Conservation (phyloP, 129 eudicot genomes). For the Flaveria ramosissima region DNA sequence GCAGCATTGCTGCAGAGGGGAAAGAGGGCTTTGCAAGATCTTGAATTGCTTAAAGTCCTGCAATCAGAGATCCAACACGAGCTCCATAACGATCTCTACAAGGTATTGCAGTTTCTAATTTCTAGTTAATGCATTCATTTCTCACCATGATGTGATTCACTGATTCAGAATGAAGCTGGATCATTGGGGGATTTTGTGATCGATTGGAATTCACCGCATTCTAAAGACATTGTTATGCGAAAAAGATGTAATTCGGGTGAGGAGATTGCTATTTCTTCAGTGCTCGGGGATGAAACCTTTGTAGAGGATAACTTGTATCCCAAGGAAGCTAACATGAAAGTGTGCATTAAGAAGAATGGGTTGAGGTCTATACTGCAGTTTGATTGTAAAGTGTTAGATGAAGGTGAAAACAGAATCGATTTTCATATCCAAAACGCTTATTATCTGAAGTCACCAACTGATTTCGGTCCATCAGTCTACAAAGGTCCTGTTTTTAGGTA, state of each 20-base stretch:
- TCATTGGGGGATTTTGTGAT: slow-evolving; percentile 64
- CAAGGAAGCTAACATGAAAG: slow-evolving; percentile 64
- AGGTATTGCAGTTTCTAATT: slow-evolving; percentile 38
- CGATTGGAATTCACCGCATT: slow-evolving; percentile 64
- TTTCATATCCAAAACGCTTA: slow-evolving; percentile 48
- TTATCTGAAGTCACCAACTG: slow-evolving; percentile 50
- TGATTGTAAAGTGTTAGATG: slow-evolving; percentile 59
- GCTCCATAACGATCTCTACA: slow-evolving; percentile 47
- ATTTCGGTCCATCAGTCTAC: slow-evolving; percentile 51
- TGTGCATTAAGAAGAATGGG: slow-evolving; percentile 71
- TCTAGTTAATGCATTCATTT: not conserved
- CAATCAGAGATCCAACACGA: slow-evolving; percentile 72
- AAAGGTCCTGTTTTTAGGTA: slow-evolving; percentile 77
- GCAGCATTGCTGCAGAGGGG: slow-evolving; percentile 32
- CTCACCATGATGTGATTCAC: slow-evolving; percentile 33
- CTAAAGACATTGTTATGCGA: slow-evolving; percentile 63
- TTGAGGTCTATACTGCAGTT: slow-evolving; percentile 76
- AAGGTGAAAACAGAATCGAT: slow-evolving; percentile 45
- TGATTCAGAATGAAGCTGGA: slow-evolving; percentile 54
- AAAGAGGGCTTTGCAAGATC: slow-evolving; percentile 44
- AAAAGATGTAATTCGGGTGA: slow-evolving; percentile 72
- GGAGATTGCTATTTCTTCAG: slow-evolving; percentile 86
- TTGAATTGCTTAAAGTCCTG: slow-evolving; percentile 56
- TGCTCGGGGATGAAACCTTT: slow-evolving; percentile 56
- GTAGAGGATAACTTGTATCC: slow-evolving; percentile 47